Evolutionary conservation across 495 filamentous ascomycete genomes (phyloP).

Genomic region (Annulohypoxylon maeteangense): DNA sequence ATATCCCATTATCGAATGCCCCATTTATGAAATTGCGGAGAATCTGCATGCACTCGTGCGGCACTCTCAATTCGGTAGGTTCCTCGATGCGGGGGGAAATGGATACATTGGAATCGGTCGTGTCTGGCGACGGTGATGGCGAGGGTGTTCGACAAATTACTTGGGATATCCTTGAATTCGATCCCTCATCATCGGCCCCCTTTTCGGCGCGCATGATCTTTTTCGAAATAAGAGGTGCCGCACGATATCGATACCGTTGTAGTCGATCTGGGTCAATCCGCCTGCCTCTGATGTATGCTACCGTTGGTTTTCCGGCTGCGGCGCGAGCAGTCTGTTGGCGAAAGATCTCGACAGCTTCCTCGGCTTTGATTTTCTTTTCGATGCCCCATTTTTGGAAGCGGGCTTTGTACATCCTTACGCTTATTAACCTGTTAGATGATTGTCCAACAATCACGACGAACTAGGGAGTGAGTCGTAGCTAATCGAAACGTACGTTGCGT

Average conservation of each 20-base stretch:
- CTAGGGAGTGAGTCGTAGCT: neutral
- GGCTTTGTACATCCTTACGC: conserved; percentile 57
- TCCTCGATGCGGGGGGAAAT: conserved; percentile 47
- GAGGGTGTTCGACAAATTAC: conserved; percentile 52
- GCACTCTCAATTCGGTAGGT: conserved; percentile 41
- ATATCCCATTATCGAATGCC: conserved; percentile 43
- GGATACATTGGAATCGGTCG: conserved; percentile 29
- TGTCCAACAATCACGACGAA: neutral
- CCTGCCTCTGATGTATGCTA: conserved; percentile 48
- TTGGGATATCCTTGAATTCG: conserved; percentile 23
- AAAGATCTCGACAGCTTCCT: conserved; percentile 52
- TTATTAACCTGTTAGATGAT: conserved; percentile 28
- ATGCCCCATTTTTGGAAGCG: conserved; percentile 57
- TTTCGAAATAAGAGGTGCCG: conserved; percentile 41
- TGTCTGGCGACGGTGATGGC: conserved; percentile 35
- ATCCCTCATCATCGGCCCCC: neutral
- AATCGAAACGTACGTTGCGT: conserved; percentile 50
- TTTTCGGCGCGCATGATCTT: conserved; percentile 43
- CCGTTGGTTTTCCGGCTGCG: conserved; percentile 46
- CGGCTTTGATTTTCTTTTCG: conserved; percentile 57
- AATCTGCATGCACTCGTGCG: conserved; percentile 49
- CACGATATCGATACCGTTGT: conserved; percentile 51
- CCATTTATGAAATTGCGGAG: conserved; percentile 48
- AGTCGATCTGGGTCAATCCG: conserved; percentile 49
- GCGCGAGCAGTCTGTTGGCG: conserved; percentile 49